Percentiles rank a stretch among this genome's conserved stretches.
Conservation (phyloP, 78 protist genomes). For the Polysphondylium violaceum region DNA sequence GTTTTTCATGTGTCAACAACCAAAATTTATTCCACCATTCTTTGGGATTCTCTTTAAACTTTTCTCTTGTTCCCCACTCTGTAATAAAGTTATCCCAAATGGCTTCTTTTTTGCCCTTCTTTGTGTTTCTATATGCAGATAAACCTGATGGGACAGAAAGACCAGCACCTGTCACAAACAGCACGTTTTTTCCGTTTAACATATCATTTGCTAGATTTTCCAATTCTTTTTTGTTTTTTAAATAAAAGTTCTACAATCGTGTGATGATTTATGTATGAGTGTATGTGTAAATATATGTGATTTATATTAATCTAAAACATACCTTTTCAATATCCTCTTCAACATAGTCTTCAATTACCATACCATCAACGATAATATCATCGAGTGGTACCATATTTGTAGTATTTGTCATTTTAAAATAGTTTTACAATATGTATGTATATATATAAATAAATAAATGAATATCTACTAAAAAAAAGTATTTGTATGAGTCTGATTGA, state of each 20-base stretch:
- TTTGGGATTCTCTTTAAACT: slow-evolving; percentile 49
- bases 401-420: neutral
- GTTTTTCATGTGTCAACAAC: slow-evolving; percentile 74
- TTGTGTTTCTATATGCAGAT: slow-evolving; percentile 44
- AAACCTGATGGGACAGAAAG: slow-evolving; percentile 6
- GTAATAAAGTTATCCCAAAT: slow-evolving; percentile 55
- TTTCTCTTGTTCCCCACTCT: slow-evolving; percentile 70
- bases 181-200: slow-evolving; percentile 27
- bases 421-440: too few species aligned
- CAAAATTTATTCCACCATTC: slow-evolving; percentile 36
- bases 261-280: neutral
- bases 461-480: too few species aligned
- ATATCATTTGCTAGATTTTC: slow-evolving; percentile 53
- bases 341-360: neutral
- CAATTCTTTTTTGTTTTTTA: slow-evolving; percentile 30
- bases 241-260: slow-evolving; percentile 15
- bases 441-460: too few species aligned
- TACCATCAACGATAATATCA: slow-evolving; percentile 7
- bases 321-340: slow-evolving; percentile 20
- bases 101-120: neutral
- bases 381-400: neutral
- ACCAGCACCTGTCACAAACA: slow-evolving; percentile 81
- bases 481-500: too few species aligned
- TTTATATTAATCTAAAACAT: neutral
- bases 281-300: neutral